Evolutionary conservation across 2,329 filamentous ascomycete genomes (phyloP), one percentile per base, ranked within the genome.

Genomic region (Dothideomycetes sp.): DNA sequence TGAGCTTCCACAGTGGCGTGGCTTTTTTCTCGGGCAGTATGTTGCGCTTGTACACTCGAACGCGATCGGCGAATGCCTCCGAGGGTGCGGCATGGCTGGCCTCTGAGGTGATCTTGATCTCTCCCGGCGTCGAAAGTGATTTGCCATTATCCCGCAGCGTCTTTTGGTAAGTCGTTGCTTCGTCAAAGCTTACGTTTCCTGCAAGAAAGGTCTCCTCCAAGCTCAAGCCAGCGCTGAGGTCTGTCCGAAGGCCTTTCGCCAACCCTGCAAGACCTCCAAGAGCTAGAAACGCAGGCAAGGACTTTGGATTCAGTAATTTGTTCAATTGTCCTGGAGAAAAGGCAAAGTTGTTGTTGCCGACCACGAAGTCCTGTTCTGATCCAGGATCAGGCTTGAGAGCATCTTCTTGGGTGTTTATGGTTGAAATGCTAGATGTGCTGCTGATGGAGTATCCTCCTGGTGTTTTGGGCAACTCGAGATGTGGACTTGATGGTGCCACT

Each of bases 1-100:
- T 67, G 5, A 83, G 54, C 42, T 62, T 65, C 49, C 75, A 66
- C 31, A 84, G 67, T 2, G 75, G 69, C 19, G 74, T 77, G 2
- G 70, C 64, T 55, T 81, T 79, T 53, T 78, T 76, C 32, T 74
- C 69, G 0, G 79, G 79, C 16, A 84, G 61, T 10, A 65, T 59
- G 49, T 84, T 84, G 47, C 71, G 69, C 34, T 70, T 68, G 51
- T 70, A 81, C 4, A 81, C 62, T 22, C 76, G 64, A 40, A 69
- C 66, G n/a, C 78, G 68, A 52, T 81, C 78, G 31, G 62, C 55
- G 41, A 71, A 74, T 4, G 55, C 50, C 16, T 50, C 36, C 2
- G 34, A 35, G 19, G 46, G 43, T 9, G 47, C 34, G 22, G 40
- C 40, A 7, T 27, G 22, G 12, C 7, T 12, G 7, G 22, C 7